phyloP scores from a whole-genome alignment of 768 basidiomycete genomes.

The Holtermannia corniformis region DNA sequence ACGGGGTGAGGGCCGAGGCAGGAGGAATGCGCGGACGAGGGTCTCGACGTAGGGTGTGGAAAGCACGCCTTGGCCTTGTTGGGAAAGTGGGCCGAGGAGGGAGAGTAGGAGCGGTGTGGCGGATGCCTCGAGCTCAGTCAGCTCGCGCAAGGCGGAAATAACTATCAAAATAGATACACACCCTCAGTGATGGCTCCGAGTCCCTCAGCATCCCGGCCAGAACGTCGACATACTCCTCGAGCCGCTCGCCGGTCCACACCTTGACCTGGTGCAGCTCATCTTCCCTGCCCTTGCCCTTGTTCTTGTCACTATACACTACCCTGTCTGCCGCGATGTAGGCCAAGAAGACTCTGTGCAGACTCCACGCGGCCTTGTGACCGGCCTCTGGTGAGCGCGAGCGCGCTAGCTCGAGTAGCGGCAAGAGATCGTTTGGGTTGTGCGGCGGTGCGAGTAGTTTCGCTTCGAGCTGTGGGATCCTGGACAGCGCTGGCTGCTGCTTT shows the following conservation, averaged over 20 bases:
- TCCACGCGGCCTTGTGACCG: conserved; percentile 67
- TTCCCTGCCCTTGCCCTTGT: conserved; percentile 36
- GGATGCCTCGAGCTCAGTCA: conserved; percentile 16
- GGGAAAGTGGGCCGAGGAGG: conserved; percentile 25
- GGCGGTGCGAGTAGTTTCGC: conserved; percentile 49
- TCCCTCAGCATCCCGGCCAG: conserved; percentile 64
- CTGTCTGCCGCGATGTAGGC: conserved; percentile 45
- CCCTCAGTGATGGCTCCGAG: conserved; percentile 63
- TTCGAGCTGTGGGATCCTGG: conserved; percentile 44
- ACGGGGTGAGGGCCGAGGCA: conserved; percentile 23
- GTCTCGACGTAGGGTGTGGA: conserved; percentile 28
- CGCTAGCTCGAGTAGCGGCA: conserved; percentile 61
- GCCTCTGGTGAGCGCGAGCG: conserved; percentile 47
- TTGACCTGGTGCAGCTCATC: conserved; percentile 51
- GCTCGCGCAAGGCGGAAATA: not conserved
- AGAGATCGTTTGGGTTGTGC: conserved; percentile 61
- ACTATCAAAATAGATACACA: conserved; percentile 42
- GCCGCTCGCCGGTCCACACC: conserved; percentile 67
- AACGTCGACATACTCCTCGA: conserved; percentile 61
- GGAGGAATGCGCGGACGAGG: conserved; percentile 13
- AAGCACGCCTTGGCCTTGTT: conserved; percentile 15
- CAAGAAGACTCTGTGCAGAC: conserved; percentile 69
- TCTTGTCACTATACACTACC: conserved; percentile 36
- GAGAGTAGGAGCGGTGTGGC: conserved; percentile 25
- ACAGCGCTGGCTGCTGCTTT: conserved; percentile 6